phyloP scores from a whole-genome alignment of 805 yeast genomes.

The Saccharomycopsis amapae region DNA sequence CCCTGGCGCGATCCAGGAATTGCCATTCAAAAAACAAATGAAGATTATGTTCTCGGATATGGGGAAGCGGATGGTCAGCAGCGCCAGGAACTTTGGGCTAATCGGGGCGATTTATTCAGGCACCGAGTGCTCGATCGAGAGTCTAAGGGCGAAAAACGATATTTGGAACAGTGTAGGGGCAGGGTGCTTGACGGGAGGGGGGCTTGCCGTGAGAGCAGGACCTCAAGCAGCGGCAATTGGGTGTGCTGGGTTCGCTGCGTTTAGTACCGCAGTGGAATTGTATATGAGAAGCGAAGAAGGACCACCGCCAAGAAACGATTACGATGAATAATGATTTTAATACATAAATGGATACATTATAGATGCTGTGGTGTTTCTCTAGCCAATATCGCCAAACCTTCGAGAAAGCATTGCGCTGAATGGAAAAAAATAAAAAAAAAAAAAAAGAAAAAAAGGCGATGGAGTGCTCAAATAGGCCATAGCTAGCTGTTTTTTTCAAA shows the following conservation, averaged over 20 bases:
- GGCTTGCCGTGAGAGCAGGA: constrained; percentile 84
- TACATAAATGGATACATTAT: background rate
- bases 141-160: constrained; percentile 83
- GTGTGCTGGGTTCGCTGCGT: constrained; percentile 97
- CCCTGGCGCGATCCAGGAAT: constrained; percentile 33
- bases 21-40: constrained; percentile 91
- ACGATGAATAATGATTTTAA: constrained; percentile 46
- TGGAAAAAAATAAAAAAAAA: too few relatives aligned
- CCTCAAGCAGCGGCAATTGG: constrained; percentile 89
- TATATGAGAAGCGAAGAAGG: constrained; percentile 80
- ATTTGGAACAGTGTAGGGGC: constrained; percentile 87
- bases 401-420: too few relatives aligned
- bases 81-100: constrained; percentile 91
- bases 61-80: constrained; percentile 80
- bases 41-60: constrained; percentile 84
- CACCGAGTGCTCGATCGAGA: constrained; percentile 84
- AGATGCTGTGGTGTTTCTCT: background rate
- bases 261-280: constrained; percentile 79
- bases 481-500: too few relatives aligned
- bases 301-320: constrained; percentile 82
- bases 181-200: constrained; percentile 97
- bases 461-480: too few relatives aligned
- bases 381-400: background rate
- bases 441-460: too few relatives aligned
- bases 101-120: constrained; percentile 90